Conservation (phyloP, 2,329 filamentous ascomycete genomes). For the Cryphonectria japonica region DNA sequence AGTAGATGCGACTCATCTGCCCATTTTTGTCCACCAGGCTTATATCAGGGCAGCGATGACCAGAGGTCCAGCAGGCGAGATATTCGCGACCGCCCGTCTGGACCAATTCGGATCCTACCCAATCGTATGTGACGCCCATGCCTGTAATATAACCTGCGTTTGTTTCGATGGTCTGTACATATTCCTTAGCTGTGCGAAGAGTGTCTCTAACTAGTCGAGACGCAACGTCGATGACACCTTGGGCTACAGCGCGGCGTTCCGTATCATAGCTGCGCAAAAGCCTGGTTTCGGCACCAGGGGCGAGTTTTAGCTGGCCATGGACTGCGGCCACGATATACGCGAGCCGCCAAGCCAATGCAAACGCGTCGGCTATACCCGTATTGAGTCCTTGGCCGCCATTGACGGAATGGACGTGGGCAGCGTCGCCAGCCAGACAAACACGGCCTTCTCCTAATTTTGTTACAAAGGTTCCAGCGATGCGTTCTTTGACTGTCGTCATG, state of each 20-base stretch:
- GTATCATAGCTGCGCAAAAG: constrained; percentile 49
- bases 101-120: not conserved
- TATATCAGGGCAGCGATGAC: constrained; percentile 3
- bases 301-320: constrained; percentile 29
- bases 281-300: constrained; percentile 31
- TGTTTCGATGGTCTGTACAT: constrained; percentile 51
- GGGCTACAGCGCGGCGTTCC: constrained; percentile 48
- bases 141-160: constrained; percentile 55
- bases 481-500: constrained; percentile 42
- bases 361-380: constrained; percentile 56
- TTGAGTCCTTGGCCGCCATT: constrained; percentile 63
- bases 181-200: constrained; percentile 46
- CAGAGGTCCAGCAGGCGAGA: not conserved
- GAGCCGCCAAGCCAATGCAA: constrained; percentile 58
- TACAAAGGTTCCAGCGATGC: constrained; percentile 45
- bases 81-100: not conserved
- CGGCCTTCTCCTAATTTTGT: constrained; percentile 47
- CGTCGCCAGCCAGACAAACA: constrained; percentile 61
- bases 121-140: constrained; percentile 29
- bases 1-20: constrained; percentile 21
- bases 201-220: constrained; percentile 51
- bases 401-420: constrained; percentile 60
- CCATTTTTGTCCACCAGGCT: not conserved
- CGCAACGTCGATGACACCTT: constrained; percentile 51
- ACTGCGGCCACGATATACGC: constrained; percentile 35